Percentiles rank a stretch among this genome's conserved stretches.
phyloP scores from a whole-genome alignment of 2,329 filamentous ascomycete genomes.

The Sporothrix variecibatus region DNA sequence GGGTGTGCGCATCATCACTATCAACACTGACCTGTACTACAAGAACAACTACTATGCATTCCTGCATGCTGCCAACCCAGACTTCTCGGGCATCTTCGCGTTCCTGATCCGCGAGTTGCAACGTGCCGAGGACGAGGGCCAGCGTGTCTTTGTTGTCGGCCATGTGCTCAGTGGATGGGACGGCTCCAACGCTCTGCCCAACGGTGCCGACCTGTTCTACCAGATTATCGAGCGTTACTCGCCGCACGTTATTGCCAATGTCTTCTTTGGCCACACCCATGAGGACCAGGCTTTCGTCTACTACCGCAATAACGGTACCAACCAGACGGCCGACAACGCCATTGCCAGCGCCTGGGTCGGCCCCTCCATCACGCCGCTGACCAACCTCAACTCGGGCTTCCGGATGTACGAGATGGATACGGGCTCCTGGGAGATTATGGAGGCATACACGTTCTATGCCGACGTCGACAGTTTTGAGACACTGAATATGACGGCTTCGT shows the following conservation, averaged over 20 bases:
- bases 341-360: slow-evolving; percentile 56
- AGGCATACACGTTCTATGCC: slow-evolving; percentile 56
- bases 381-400: slow-evolving; percentile 56
- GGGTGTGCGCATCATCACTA: slow-evolving; percentile 58
- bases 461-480: slow-evolving; percentile 51
- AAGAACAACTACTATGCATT: slow-evolving; percentile 60
- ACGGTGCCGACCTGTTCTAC: slow-evolving; percentile 47
- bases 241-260: slow-evolving; percentile 53
- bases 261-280: slow-evolving; percentile 62
- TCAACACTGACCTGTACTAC: slow-evolving; percentile 63
- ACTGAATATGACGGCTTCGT: slow-evolving; percentile 40
- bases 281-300: slow-evolving; percentile 49
- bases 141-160: slow-evolving; percentile 59
- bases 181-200: slow-evolving; percentile 52
- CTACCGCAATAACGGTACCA: slow-evolving; percentile 53
- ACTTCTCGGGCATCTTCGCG: slow-evolving; percentile 54
- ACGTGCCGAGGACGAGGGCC: slow-evolving; percentile 51
- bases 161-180: slow-evolving; percentile 58
- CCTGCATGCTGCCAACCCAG: slow-evolving; percentile 50
- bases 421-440: slow-evolving; percentile 56
- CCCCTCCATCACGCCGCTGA: slow-evolving; percentile 52
- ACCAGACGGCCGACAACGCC: slow-evolving; percentile 48
- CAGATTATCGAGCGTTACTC: slow-evolving; percentile 56
- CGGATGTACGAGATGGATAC: slow-evolving; percentile 61
- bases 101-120: slow-evolving; percentile 58